Conservation (phyloP, 441 rosid genomes). For the Croton setiger region DNA sequence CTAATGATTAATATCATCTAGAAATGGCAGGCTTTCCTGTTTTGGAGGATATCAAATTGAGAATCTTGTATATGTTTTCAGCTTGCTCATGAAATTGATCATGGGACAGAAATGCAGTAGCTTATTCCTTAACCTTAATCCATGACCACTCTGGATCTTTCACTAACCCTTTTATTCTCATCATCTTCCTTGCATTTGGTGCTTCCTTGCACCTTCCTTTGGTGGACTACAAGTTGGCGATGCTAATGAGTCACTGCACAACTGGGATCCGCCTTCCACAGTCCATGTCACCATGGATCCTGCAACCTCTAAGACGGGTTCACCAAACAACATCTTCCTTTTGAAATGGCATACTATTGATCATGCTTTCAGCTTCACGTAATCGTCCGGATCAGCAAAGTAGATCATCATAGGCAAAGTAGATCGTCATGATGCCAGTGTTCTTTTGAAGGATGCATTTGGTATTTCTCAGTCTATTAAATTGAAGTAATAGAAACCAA, state of each 20-base stretch:
- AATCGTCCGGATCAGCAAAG: slow-evolving; percentile 74
- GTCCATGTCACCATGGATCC: slow-evolving; percentile 55
- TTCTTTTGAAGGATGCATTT: slow-evolving; percentile 59
- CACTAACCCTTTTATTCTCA: slow-evolving; percentile 65
- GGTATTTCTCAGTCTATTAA: slow-evolving; percentile 50
- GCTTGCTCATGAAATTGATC: slow-evolving; percentile 50
- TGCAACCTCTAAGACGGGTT: slow-evolving; percentile 71
- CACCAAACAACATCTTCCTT: slow-evolving; percentile 86
- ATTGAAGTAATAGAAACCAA: slow-evolving; percentile 71
- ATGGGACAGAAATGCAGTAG: slow-evolving; percentile 59
- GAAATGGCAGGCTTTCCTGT: slow-evolving; percentile 5
- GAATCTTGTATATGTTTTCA: slow-evolving; percentile 45
- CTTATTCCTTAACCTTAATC: slow-evolving; percentile 50
- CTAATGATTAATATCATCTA: background rate
- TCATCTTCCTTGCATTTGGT: slow-evolving; percentile 55
- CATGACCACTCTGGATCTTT: slow-evolving; percentile 90
- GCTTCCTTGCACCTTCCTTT: slow-evolving; percentile 78
- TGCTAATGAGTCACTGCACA: slow-evolving; percentile 71
- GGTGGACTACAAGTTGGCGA: slow-evolving; percentile 71
- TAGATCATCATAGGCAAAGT: too few relatives aligned
- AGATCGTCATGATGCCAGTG: slow-evolving; percentile 95
- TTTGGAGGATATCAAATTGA: slow-evolving; percentile 41
- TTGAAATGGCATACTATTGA: slow-evolving; percentile 62
- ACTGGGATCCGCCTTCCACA: slow-evolving; percentile 65
- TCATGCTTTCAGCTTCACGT: slow-evolving; percentile 74